Percentiles rank a stretch among this genome's conserved stretches.
Evolutionary conservation across 495 filamentous ascomycete species (phyloP).

Genomic region (Podospora anserina): DNA sequence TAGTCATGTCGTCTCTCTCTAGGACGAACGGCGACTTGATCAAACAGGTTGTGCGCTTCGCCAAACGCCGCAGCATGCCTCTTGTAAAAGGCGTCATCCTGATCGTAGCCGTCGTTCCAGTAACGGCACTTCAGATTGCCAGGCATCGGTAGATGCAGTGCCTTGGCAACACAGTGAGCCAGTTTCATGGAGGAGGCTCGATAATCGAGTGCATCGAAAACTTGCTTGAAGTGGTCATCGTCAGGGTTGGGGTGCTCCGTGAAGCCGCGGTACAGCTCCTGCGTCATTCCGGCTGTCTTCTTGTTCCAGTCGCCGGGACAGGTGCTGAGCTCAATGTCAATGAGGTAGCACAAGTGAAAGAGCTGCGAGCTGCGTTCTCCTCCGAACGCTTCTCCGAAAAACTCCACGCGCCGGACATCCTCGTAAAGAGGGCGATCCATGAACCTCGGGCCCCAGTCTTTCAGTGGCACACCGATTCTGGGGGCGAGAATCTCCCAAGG

Average conservation of each 20-base stretch:
- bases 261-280: constrained; percentile 21
- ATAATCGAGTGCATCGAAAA: constrained; percentile 38
- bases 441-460: constrained; percentile 29
- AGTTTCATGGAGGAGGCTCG: constrained; percentile 33
- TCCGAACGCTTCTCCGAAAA: constrained; percentile 39
- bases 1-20: constrained; percentile 27
- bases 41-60: constrained; percentile 21
- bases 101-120: constrained; percentile 20
- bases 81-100: constrained; percentile 16
- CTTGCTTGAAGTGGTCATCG: constrained; percentile 27
- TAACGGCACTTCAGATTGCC: constrained; percentile 22
- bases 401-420: constrained; percentile 20
- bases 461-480: constrained; percentile 19
- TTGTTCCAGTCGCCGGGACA: constrained; percentile 34
- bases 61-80: constrained; percentile 22
- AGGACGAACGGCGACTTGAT: constrained; percentile 20
- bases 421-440: not conserved
- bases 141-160: constrained; percentile 29
- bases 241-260: constrained; percentile 6
- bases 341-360: constrained; percentile 37
- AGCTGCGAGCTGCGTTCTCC: constrained; percentile 33
- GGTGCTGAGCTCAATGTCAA: constrained; percentile 30
- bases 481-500: constrained; percentile 16
- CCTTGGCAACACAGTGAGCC: constrained; percentile 30
- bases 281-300: constrained; percentile 21